phyloP scores from a whole-genome alignment of 1,139 yeast genomes.

The Kodamaea suecica region DNA sequence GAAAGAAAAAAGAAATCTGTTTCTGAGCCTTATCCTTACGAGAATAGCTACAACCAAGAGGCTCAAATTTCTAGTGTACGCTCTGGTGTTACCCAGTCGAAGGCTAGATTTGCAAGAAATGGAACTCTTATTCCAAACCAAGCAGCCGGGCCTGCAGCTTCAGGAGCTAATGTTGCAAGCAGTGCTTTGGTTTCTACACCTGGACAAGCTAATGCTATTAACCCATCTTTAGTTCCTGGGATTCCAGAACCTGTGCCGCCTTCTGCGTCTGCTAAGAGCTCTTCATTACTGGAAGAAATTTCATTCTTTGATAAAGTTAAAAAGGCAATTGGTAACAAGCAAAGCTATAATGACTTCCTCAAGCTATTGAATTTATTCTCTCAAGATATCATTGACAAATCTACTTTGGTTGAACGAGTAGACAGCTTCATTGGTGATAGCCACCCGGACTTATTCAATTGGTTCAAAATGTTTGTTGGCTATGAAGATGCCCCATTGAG shows the following conservation, averaged over 20 bases:
- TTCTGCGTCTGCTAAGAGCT: slow-evolving; percentile 46
- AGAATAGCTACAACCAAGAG: slow-evolving; percentile 41
- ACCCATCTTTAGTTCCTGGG: slow-evolving; percentile 78
- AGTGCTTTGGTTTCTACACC: slow-evolving; percentile 17
- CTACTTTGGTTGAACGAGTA: slow-evolving; percentile 76
- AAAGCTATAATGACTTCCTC: slow-evolving; percentile 85
- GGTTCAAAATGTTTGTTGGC: slow-evolving; percentile 93
- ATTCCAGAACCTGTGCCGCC: slow-evolving; percentile 85
- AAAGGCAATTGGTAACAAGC: slow-evolving; percentile 85
- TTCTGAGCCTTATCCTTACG: slow-evolving; percentile 31
- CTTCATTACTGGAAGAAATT: slow-evolving; percentile 77
- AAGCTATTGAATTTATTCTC: slow-evolving; percentile 83
- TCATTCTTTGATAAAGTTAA: slow-evolving; percentile 90
- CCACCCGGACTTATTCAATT: slow-evolving; percentile 72
- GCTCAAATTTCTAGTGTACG: slow-evolving; percentile 56
- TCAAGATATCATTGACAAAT: slow-evolving; percentile 84
- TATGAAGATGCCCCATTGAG: slow-evolving; percentile 73
- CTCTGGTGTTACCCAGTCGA: slow-evolving; percentile 22
- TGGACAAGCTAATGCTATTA: slow-evolving; percentile 23
- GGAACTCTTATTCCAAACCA: slow-evolving; percentile 4
- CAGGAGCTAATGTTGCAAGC: slow-evolving; percentile 6
- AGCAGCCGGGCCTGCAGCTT: neutral
- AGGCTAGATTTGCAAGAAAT: slow-evolving; percentile 7
- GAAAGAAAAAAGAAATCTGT: slow-evolving; percentile 22
- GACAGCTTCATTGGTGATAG: slow-evolving; percentile 79